These are phyloP conservation scores for Boletus rufocinnamomeus DNA, from an alignment of 768 basidiomycete species.

Conservation along the genomic window DNA sequence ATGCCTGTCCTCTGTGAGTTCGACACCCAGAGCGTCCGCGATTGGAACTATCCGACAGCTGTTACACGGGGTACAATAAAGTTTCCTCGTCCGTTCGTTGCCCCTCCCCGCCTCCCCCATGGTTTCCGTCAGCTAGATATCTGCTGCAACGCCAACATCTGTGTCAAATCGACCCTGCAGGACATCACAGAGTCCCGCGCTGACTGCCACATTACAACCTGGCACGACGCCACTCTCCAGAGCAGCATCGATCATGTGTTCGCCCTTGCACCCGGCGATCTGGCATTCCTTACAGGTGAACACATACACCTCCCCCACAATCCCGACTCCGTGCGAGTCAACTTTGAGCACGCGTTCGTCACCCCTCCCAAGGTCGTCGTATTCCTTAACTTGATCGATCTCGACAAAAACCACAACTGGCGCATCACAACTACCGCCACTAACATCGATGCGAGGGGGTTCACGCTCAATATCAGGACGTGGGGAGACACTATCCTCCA, in stretches of 20 bases:
- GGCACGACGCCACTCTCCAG: background rate
- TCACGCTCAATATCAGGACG: too few relatives aligned
- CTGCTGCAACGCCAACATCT: conserved; percentile 9
- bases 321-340: conserved; percentile 5
- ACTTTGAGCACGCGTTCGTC: conserved; percentile 15
- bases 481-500: too few relatives aligned
- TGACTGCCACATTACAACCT: conserved; percentile 10
- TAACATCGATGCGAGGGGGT: conserved; percentile 17
- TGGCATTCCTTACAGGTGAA: too few relatives aligned
- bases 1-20: conserved; percentile 22
- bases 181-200: conserved; percentile 6
- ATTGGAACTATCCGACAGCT: background rate
- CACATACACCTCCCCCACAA: background rate
- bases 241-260: too few relatives aligned
- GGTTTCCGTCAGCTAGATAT: conserved; percentile 17
- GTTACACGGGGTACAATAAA: conserved; percentile 12
- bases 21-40: conserved; percentile 7
- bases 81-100: conserved; percentile 17
- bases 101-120: conserved; percentile 22
- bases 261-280: too few relatives aligned
- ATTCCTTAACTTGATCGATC: conserved; percentile 19
- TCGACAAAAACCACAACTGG: conserved; percentile 11
- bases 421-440: conserved; percentile 10
- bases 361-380: conserved; percentile 21
- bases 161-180: conserved; percentile 7